Evolutionary conservation across 192 early-diverging fungal species (phyloP), one percentile per base, ranked within the genome.

Genomic region (Phlyctochytrium planicorne): DNA sequence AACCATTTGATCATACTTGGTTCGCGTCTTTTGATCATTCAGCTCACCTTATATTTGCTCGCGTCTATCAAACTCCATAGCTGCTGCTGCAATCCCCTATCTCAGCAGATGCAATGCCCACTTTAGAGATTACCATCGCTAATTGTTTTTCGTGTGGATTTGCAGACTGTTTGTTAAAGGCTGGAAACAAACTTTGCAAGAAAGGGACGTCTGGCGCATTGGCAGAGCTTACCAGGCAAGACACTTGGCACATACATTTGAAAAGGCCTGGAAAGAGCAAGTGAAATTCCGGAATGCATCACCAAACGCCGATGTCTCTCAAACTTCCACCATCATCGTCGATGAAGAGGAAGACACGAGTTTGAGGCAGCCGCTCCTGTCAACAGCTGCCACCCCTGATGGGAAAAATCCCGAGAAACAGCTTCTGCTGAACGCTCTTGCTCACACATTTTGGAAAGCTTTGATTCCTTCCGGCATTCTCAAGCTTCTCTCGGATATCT

Each of bases 161-260:
- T 20, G 20, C 40, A 71, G 69, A n/a, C 33, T 71, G 1, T 71
- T 71, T 34, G 59, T 35, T 31, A 71, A 71, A 55, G 90, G 81
- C 34, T 79, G 76, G 59, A 79, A 68, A 60, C 74, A 82, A 31
- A 81, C 80, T 24, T 79, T 94, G 30, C 79, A 81, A 16, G 73
- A 77, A n/a, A 55, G 67, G 30, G 89, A 94, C 59, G 57, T 94
- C 37, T 86, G 84, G 70, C 52, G 70, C 3, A 70, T 94, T 14
- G 63, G 65, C 29, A 35, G 52, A 3, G 20, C 25, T 10, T 65
- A 68, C 62, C 29, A 71, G 20, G 72, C 79, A 12, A 27, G 74
- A 52, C 2, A 27, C 10, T 25, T 84, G 12, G 36, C 65, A 24
- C 63, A 72, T 30, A 20, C 53, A 6, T 71, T 84, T 30, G 52